phyloP scores from a whole-genome alignment of 768 basidiomycete species.

The Chalciporus chontae region DNA sequence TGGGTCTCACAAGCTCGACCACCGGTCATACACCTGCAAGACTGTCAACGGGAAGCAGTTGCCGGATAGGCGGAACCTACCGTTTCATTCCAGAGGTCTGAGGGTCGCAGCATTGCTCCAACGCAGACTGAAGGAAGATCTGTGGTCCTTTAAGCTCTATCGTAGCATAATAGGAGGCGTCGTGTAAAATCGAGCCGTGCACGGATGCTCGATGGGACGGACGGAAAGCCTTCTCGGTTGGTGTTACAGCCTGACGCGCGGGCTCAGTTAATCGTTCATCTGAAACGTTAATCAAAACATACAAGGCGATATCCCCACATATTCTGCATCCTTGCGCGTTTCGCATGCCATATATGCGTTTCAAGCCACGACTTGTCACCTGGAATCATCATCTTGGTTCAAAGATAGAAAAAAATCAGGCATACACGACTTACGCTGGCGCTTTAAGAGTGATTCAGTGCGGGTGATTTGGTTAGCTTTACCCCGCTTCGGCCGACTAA shows the following conservation, averaged over 20 bases:
- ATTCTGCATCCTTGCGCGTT: slow-evolving; percentile 92
- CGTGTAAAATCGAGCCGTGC: slow-evolving; percentile 84
- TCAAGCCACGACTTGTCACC: slow-evolving; percentile 91
- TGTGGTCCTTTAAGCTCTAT: slow-evolving; percentile 72
- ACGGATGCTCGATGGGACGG: slow-evolving; percentile 87
- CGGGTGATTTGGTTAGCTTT: slow-evolving; percentile 54
- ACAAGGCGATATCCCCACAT: slow-evolving; percentile 92
- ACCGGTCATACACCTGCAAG: slow-evolving; percentile 59
- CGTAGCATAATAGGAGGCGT: slow-evolving; percentile 80
- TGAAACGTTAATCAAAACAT: not conserved
- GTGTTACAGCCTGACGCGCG: slow-evolving; percentile 61
- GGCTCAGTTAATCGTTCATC: not conserved
- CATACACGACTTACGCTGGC: slow-evolving; percentile 59
- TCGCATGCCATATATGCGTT: slow-evolving; percentile 96
- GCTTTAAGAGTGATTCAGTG: slow-evolving; percentile 58
- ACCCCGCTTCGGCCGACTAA: slow-evolving; percentile 57
- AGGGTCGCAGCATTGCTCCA: slow-evolving; percentile 61
- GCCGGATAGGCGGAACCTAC: slow-evolving; percentile 32
- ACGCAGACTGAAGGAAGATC: slow-evolving; percentile 44
- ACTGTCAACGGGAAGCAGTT: slow-evolving; percentile 1
- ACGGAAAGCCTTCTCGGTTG: slow-evolving; percentile 90
- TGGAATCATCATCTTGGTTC: slow-evolving; percentile 27
- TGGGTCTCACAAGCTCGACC: slow-evolving; percentile 62
- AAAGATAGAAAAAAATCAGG: not conserved
- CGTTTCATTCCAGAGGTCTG: slow-evolving; percentile 62